Evolutionary conservation across 2,329 filamentous ascomycete genomes (phyloP), one percentile per base, ranked within the genome.

Genomic region (Fonsecaea multimorphosa): DNA sequence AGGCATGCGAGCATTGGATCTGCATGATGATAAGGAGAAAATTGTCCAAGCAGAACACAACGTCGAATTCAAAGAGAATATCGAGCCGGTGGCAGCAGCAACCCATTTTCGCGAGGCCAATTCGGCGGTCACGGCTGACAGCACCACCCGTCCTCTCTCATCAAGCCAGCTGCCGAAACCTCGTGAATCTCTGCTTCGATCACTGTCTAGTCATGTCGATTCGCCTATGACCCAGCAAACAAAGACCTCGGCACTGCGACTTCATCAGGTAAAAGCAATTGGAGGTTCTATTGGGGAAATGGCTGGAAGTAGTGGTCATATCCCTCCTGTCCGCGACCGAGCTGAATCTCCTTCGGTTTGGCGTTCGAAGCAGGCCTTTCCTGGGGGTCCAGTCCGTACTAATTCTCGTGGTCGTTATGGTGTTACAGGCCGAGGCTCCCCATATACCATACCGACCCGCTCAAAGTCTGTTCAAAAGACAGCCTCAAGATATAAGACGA

Each of bases 401-500:
- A 40, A 51, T 24, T 70, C 68, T 16, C 64, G 53, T 44, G 61
- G 60, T 44, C 67, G 67, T 12, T 56, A 64, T 32, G 66, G 53
- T 16, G 68, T 70, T 22, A 68, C 70, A 24, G 63, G 46, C 38
- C 56, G 65, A 57, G 68, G 70, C 8, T 70, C 68, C 29, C 70
- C 70, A 14, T 70, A 68, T 58, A 65, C 61, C 8, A 61, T 66
- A 32, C 57, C 67, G 24, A 46, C 61, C 19, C 58, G 59, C 12
- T 44, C 53, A 12, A 52, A 29, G 12, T 49, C 53, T 16, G 40
- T 11, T 12, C 24, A 19, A 16, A 61, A 61, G 31, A 55, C 44
- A 22, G 44, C 51, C 4, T 24, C 29, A 3, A 56, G 27, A 3
- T n/a, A 61, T 11, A 29, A 54, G 32, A 52, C n/a, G 24, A 27